Evolutionary conservation across 768 basidiomycete species (phyloP).

Genomic region (Gloeopeniophorella convolvens): DNA sequence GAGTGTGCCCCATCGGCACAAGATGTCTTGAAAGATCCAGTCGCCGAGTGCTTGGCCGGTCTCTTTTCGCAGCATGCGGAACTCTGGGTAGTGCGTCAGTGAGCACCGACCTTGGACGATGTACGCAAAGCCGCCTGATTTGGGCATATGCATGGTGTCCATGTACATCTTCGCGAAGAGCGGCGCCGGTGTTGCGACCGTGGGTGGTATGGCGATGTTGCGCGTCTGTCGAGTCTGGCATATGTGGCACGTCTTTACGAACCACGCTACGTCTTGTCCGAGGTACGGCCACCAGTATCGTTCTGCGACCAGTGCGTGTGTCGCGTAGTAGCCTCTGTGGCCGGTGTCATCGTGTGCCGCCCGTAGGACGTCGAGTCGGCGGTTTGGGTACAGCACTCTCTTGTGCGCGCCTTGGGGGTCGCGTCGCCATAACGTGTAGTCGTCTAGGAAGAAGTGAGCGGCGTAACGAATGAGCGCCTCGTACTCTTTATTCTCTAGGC

Average conservation of each 20-base stretch:
- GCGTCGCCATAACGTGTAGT: constrained; percentile 12
- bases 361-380: constrained; percentile 8
- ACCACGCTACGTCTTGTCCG: constrained; percentile 19
- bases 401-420: constrained; percentile 17
- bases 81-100: constrained; percentile 32
- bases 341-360: constrained; percentile 20
- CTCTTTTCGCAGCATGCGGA: constrained; percentile 25
- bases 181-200: constrained; percentile 15
- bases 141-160: constrained; percentile 37
- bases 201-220: constrained; percentile 23
- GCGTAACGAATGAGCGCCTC: too few species aligned
- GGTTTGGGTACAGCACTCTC: constrained; percentile 10
- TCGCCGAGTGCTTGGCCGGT: constrained; percentile 24
- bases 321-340: constrained; percentile 21
- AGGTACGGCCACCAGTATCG: constrained; percentile 27
- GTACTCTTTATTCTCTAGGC: too few species aligned
- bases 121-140: constrained; percentile 28
- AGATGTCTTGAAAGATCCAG: constrained; percentile 33
- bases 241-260: constrained; percentile 29
- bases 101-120: constrained; percentile 34
- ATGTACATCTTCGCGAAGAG: constrained; percentile 32
- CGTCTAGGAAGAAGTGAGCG: background rate
- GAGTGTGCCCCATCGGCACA: constrained; percentile 36
- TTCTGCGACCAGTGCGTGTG: background rate
- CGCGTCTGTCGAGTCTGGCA: constrained; percentile 30